phyloP scores from a whole-genome alignment of 2,329 filamentous ascomycete species.

The Grosmannia clavigera region DNA sequence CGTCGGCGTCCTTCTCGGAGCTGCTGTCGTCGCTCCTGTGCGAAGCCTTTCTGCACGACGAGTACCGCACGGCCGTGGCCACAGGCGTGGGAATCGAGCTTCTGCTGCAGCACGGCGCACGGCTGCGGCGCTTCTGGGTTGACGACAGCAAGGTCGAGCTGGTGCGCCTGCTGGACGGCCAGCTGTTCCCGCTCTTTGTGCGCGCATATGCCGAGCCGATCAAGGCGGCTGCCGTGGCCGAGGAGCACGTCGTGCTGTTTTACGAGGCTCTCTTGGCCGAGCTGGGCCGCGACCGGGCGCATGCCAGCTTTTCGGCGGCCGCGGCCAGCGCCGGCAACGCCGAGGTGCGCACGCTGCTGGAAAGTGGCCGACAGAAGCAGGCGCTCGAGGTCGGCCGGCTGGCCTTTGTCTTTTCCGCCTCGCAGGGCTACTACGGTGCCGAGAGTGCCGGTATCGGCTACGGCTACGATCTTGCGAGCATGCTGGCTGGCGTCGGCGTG shows the following conservation, averaged over 20 bases:
- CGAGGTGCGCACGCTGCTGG: conserved; percentile 21
- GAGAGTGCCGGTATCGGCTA: conserved; percentile 23
- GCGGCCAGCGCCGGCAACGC: conserved; percentile 26
- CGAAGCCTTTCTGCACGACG: conserved; percentile 26
- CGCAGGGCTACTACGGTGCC: conserved; percentile 20
- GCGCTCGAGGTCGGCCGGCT: conserved; percentile 30
- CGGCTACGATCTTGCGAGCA: conserved; percentile 32
- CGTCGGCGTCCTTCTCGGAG: conserved; percentile 32
- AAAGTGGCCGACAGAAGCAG: conserved; percentile 24
- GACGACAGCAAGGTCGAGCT: conserved; percentile 18
- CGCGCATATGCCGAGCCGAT: conserved; percentile 18
- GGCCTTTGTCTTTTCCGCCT: conserved; percentile 28
- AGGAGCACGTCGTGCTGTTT: conserved; percentile 23
- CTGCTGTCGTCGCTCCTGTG: conserved; percentile 25
- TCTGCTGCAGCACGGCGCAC: conserved; percentile 25
- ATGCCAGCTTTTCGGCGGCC: conserved; percentile 21
- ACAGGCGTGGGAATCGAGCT: conserved; percentile 13
- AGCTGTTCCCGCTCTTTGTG: conserved; percentile 26
- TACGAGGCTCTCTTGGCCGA: conserved; percentile 27
- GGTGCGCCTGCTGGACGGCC: conserved; percentile 22
- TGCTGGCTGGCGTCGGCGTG: conserved; percentile 28
- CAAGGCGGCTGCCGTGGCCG: conserved; percentile 9
- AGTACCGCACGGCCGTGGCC: conserved; percentile 17
- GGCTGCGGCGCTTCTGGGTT: conserved; percentile 23
- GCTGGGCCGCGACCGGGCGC: conserved; percentile 22